Conservation (phyloP, 169 alveolate species). For the Cryptosporidium sp. region DNA sequence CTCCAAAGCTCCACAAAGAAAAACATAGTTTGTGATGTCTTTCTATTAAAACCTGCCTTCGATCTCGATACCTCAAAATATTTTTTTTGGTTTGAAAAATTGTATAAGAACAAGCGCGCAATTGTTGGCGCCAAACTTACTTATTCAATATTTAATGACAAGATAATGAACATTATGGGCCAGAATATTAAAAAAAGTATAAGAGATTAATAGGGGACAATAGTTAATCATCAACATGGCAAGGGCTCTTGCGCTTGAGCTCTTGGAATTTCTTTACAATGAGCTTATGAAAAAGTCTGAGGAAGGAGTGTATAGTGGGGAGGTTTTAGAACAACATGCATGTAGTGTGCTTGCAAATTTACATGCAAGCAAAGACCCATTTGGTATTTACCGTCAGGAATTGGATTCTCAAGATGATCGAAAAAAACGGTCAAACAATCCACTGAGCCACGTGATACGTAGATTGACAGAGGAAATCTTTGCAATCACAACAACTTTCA, state of each 20-base stretch:
- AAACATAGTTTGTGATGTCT: slow-evolving; percentile 81
- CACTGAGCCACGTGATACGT: slow-evolving; percentile 24
- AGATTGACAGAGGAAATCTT: slow-evolving; percentile 42
- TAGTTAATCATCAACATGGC: neutral
- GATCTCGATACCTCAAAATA: neutral
- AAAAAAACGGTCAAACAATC: slow-evolving; percentile 4
- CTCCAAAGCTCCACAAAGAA: slow-evolving; percentile 92
- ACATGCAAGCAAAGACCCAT: slow-evolving; percentile 47
- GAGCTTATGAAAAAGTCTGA: slow-evolving; percentile 6
- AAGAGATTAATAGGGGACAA: neutral
- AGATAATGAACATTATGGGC: neutral
- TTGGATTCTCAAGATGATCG: neutral
- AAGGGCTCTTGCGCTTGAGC: slow-evolving; percentile 18
- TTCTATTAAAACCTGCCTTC: neutral
- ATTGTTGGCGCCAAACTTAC: neutral
- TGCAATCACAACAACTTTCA: slow-evolving; percentile 37
- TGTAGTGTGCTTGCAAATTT: slow-evolving; percentile 7
- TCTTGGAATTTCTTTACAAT: slow-evolving; percentile 15
- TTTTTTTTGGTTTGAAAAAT: no score
- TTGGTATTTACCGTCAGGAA: slow-evolving; percentile 12
- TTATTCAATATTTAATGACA: neutral
- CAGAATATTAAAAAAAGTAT: neutral
- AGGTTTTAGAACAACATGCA: slow-evolving; percentile 23
- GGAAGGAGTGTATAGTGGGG: slow-evolving; percentile 4
- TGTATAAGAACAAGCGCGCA: neutral